phyloP scores from a whole-genome alignment of 1,139 yeast species.

The Yarrowia galli region DNA sequence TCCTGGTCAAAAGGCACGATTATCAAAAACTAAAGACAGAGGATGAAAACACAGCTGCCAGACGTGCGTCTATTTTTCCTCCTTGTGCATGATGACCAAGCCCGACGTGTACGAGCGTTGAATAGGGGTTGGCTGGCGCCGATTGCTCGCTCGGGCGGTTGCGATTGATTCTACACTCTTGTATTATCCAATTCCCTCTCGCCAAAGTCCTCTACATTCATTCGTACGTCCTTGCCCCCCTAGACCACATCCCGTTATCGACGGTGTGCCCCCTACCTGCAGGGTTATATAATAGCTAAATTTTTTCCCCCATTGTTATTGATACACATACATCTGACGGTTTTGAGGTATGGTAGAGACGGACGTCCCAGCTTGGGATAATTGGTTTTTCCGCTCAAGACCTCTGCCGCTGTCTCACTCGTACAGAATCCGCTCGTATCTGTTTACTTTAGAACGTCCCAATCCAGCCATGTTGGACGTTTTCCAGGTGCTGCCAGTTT shows the following conservation, averaged over 20 bases:
- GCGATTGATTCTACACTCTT: not conserved
- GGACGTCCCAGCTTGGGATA: not conserved
- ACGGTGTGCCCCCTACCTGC: conserved; percentile 21
- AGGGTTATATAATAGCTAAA: conserved; percentile 30
- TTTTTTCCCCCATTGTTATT: conserved; percentile 2
- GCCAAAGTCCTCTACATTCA: not conserved
- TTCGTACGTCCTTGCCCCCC: not conserved
- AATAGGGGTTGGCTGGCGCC: not conserved
- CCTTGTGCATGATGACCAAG: conserved; percentile 18
- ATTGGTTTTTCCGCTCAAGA: not conserved
- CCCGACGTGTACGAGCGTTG: not conserved
- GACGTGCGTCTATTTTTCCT: conserved; percentile 31
- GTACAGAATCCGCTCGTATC: conserved; percentile 7
- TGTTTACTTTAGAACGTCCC: not conserved
- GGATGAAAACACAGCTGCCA: conserved; percentile 30
- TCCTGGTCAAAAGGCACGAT: conserved; percentile 4
- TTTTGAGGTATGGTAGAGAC: not conserved
- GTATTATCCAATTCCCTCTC: not conserved
- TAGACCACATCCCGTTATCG: not conserved
- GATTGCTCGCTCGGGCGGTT: not conserved
- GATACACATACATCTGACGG: not conserved
- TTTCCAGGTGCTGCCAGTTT: not conserved
- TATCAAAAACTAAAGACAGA: conserved; percentile 26
- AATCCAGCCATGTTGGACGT: not conserved
- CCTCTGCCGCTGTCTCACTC: not conserved